These are phyloP conservation scores for Dentipellis fragilis DNA, from an alignment of 768 basidiomycete species.

Conservation along the genomic window DNA sequence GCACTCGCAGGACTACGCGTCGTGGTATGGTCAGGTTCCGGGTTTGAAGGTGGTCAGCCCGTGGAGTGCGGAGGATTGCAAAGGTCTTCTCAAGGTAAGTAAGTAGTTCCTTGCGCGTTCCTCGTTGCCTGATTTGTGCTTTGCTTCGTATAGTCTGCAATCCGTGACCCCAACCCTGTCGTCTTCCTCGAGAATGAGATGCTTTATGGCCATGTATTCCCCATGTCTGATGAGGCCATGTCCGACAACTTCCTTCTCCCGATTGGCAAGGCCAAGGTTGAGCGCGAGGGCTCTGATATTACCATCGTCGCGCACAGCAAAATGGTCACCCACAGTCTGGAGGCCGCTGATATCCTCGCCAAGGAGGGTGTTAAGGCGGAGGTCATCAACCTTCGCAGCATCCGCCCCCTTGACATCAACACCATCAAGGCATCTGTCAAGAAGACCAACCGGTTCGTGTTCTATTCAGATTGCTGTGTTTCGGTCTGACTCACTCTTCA, in stretches of 20 bases:
- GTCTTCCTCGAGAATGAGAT: conserved; percentile 99
- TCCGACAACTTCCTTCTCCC: conserved; percentile 92
- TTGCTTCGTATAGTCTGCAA: conserved; percentile 56
- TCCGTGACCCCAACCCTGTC: conserved; percentile 96
- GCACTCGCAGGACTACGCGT: conserved; percentile 95
- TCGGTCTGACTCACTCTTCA: not conserved
- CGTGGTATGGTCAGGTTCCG: conserved; percentile 89
- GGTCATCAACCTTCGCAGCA: conserved; percentile 93
- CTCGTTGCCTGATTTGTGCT: too few relatives aligned
- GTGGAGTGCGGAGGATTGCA: conserved; percentile 98
- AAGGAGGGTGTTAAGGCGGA: conserved; percentile 98
- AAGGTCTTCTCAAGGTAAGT: conserved; percentile 87
- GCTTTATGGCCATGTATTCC: conserved; percentile 96
- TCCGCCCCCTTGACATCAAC: conserved; percentile 94
- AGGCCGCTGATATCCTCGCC: conserved; percentile 86
- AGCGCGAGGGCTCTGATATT: conserved; percentile 85
- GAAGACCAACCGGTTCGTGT: conserved; percentile 86
- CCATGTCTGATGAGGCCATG: conserved; percentile 90
- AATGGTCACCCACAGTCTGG: conserved; percentile 92
- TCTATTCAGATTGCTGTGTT: not conserved
- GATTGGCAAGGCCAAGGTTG: conserved; percentile 96
- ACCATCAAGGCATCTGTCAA: conserved; percentile 96
- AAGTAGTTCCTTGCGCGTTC: too few relatives aligned
- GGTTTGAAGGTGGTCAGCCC: conserved; percentile 97
- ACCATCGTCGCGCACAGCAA: conserved; percentile 97